Evolutionary conservation across 2,329 filamentous ascomycete species (phyloP), one percentile per base, ranked within the genome.

Genomic region (Ceratocystis alfenasii): DNA sequence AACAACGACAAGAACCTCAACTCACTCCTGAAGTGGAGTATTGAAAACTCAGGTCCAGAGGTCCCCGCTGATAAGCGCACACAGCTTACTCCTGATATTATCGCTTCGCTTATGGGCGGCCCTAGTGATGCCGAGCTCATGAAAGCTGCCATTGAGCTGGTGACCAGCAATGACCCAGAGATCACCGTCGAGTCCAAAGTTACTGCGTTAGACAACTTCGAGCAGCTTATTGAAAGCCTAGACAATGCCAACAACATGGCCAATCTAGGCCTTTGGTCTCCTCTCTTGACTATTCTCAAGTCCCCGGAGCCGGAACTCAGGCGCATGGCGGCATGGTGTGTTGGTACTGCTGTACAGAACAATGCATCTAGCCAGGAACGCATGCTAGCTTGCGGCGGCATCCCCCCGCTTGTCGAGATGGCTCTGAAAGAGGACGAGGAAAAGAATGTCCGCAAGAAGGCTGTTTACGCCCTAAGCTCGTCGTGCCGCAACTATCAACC

Each of bases 191-290:
- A 90, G 55, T 84, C 90, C 76, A 90, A 89, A 75, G 77, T 95
- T 65, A 83, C 86, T 67, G 92, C 92, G 46, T 95, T 95, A 76
- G 92, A 96, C 81, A 96, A 96, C 78, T 88, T 96, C 69, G 92
- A 96, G 78, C 90, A 95, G 75, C 80, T 96, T 67, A 87, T 96
- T 72, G 91, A 96, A 79, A 86, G 84, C 69, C 85, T 97, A 71
- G 94, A 99, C 80, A 99, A 99, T 75, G 93, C 94, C 67, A 99
- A 97, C 79, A 95, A 96, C 77, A 83, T 99, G 71, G 86, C 86
- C 70, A 83, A 83, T 33, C 78, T 96, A 22, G 82, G 82, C 5
- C 80, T 97, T 41, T 99, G 94, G 94, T 82, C 83, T 10, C 90
- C 90, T 8, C 79, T 99, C 48, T 78, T 96, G 10, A 76, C 80